Evolutionary conservation across 495 filamentous ascomycete species (phyloP).

Genomic region (Rusavskia elegans): DNA sequence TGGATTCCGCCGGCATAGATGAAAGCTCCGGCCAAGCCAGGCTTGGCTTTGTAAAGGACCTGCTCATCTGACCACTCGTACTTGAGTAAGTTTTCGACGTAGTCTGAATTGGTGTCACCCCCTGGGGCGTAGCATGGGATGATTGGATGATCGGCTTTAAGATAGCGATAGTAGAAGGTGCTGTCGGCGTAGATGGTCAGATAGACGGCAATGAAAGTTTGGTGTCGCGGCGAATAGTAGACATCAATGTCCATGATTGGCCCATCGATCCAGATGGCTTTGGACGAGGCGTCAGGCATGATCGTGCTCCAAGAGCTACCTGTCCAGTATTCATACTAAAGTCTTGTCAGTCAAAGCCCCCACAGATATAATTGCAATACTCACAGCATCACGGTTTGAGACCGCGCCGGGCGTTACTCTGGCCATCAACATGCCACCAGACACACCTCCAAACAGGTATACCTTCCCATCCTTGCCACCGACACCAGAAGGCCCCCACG

Average conservation of each 20-base stretch:
- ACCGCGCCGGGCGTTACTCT: conserved; percentile 9
- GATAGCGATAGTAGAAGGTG: conserved; percentile 22
- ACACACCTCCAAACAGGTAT: conserved; percentile 17
- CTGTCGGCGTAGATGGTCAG: conserved; percentile 19
- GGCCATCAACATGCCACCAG: conserved; percentile 14
- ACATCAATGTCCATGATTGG: conserved; percentile 19
- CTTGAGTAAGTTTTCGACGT: conserved; percentile 15
- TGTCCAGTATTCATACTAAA: conserved; percentile 18
- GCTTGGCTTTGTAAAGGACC: conserved; percentile 13
- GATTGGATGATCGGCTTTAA: conserved; percentile 14
- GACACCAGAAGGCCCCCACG: conserved; percentile 19
- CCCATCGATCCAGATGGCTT: conserved; percentile 14
- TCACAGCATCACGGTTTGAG: conserved; percentile 12
- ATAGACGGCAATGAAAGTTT: conserved; percentile 21
- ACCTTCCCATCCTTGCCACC: conserved; percentile 18
- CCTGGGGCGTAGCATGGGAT: conserved; percentile 13
- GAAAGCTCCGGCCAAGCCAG: conserved; percentile 13
- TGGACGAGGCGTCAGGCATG: conserved; percentile 8
- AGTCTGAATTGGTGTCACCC: conserved; percentile 11
- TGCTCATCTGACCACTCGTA: conserved; percentile 17
- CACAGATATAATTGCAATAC: neutral
- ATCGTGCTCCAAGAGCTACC: conserved; percentile 11
- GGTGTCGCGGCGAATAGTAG: conserved; percentile 20
- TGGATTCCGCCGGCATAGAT: conserved; percentile 18
- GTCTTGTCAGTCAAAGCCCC: neutral